Evolutionary conservation across 1,284 basidiomycete genomes (phyloP).

Genomic region (Sporisorium exsertum): DNA sequence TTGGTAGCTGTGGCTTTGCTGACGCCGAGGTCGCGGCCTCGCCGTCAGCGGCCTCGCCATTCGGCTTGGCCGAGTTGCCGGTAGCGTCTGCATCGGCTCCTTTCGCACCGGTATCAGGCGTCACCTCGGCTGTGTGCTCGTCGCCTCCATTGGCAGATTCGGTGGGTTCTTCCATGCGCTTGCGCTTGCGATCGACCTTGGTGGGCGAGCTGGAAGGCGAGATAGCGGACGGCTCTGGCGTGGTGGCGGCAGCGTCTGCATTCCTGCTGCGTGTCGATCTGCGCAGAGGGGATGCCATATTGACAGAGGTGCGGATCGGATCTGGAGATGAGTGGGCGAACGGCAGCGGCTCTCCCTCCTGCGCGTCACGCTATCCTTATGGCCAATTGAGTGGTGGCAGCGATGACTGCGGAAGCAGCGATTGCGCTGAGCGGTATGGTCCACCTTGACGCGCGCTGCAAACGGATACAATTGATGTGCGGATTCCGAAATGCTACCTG

Average conservation of each 20-base stretch:
- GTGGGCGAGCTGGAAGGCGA: conserved; percentile 36
- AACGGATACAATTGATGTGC: not conserved
- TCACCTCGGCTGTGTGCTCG: conserved; percentile 3
- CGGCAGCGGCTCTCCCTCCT: not conserved
- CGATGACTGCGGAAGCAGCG: not conserved
- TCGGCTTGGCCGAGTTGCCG: not conserved
- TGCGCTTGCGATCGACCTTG: conserved; percentile 46
- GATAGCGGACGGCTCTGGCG: conserved; percentile 33
- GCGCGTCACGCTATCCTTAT: not conserved
- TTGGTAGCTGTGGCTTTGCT: conserved; percentile 18
- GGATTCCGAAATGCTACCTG: not conserved
- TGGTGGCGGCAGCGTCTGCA: conserved; percentile 31
- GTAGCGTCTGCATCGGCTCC: not conserved
- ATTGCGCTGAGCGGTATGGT: not conserved
- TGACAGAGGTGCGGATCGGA: not conserved
- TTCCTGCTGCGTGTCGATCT: conserved; percentile 36
- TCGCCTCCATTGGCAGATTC: conserved; percentile 14
- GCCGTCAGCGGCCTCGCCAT: conserved; percentile 1
- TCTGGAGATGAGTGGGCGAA: not conserved
- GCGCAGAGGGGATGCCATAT: conserved; percentile 40
- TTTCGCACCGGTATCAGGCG: not conserved
- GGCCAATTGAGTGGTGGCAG: not conserved
- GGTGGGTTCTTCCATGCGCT: conserved; percentile 26
- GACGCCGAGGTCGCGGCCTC: not conserved
- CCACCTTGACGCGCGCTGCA: not conserved